phyloP scores from a whole-genome alignment of 257 asterid species.

The Rehmannia glutinosa region DNA sequence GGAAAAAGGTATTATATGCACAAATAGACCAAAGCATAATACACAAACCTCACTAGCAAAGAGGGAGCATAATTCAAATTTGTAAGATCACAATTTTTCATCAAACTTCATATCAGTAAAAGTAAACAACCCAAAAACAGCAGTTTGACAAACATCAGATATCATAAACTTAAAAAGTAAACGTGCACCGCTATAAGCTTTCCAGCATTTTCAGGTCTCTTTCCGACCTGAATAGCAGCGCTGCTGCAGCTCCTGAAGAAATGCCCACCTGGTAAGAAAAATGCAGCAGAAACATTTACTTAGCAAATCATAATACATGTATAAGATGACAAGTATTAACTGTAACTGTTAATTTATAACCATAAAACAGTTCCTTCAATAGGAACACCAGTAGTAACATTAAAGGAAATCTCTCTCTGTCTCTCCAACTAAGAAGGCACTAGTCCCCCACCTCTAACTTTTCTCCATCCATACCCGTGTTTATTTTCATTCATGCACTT shows the following conservation, averaged over 20 bases:
- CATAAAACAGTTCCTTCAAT: too few relatives aligned
- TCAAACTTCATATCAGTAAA: neutral
- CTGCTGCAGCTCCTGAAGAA: conserved; percentile 96
- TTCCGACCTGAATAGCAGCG: conserved; percentile 85
- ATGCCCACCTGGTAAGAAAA: conserved; percentile 66
- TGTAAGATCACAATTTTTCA: neutral
- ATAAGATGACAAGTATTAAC: too few relatives aligned
- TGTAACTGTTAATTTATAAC: neutral
- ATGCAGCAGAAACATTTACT: conserved; percentile 4
- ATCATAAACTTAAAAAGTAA: neutral
- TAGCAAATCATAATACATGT: neutral
- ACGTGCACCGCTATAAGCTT: conserved; percentile 76
- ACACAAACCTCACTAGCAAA: neutral
- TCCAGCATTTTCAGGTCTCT: conserved; percentile 93
- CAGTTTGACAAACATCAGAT: neutral
- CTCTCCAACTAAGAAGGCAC: too few relatives aligned
- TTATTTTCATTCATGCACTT: neutral
- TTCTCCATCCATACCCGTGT: neutral
- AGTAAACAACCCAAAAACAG: neutral
- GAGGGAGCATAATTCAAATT: neutral
- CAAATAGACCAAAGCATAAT: neutral
- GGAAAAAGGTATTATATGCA: neutral
- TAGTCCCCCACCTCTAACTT: too few relatives aligned
- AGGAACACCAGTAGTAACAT: too few relatives aligned
- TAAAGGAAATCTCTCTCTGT: too few relatives aligned